Base-by-base conservation (phyloP, 164 flowering plant genomes). In the Macadamia integrifolia region DNA sequence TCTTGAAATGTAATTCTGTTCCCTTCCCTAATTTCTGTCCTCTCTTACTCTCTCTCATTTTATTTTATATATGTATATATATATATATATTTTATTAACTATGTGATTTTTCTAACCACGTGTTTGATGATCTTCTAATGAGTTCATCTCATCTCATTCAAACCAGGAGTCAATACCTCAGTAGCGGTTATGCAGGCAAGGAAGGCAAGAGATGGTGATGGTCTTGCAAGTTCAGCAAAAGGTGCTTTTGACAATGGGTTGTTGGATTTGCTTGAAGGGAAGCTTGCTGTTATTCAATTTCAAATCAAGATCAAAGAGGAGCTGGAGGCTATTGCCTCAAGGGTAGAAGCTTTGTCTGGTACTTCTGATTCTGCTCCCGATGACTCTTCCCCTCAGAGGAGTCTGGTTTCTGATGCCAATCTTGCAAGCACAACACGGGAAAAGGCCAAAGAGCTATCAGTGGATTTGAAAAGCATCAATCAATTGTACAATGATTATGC, bases 111-210 rank as follows among this genome's bases (percentile, higher is more conserved):
- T 35, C 40, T 35, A 2, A 35, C 40, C 40, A 35, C 40, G 5
- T 5, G 40, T 35, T 35, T 35, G 3, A 35, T 35, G 40, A 35
- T 35, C 40, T 0, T 2, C 3, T 35, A 23, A 35, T 35, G 40
- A 2, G 40, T 35, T 35, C 40, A 35, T 35, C 40, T 35, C 12
- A 9, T 72, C 56, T 75, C 76, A 28, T 72, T 60, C 57, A 56
- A 68, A 44, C 66, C 86, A 92, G 99, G 92, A 84, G 81, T 50
- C 99, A 89, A 55, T 92, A 95, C 82, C 84, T 95, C 50, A 90
- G 96, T 72, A 90, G 99, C 99, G 68, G 97, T 92, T 76, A 77
- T 95, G 66, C 99, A 95, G 81, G 97, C 99, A 55, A 95, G 90
- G 81, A 89, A 83, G 81, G 88, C 92, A 43, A 82, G 83, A 73